These are phyloP conservation scores for Syzygium jambos DNA, from an alignment of 345 rosid species.

Conservation along the genomic window DNA sequence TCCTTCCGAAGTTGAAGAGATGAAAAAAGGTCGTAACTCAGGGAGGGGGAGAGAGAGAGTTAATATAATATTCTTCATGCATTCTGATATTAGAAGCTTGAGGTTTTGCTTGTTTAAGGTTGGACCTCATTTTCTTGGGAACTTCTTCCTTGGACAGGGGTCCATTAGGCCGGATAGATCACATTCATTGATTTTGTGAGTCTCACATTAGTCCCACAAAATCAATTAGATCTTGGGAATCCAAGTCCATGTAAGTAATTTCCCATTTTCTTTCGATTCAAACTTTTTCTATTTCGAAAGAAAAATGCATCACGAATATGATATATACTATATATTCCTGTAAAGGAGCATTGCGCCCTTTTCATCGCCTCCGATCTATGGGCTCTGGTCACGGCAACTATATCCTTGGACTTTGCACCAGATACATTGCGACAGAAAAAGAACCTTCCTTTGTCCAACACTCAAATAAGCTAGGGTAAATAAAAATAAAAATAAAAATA, in stretches of 20 bases:
- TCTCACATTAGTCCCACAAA: not conserved
- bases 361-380: not conserved
- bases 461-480: not conserved
- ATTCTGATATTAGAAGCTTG: not conserved
- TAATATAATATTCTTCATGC: not conserved
- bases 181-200: not conserved
- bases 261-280: not conserved
- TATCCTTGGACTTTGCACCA: not conserved
- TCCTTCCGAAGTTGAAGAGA: no score
- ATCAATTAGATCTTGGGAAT: not conserved
- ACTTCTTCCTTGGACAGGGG: not conserved
- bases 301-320: no score
- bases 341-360: not conserved
- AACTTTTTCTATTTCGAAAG: not conserved
- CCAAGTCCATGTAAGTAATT: not conserved
- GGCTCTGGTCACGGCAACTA: not conserved
- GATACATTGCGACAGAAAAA: not conserved
- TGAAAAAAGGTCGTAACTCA: no score
- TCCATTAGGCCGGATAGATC: rapidly evolving
- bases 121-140: not conserved
- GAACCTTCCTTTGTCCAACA: not conserved
- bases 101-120: not conserved
- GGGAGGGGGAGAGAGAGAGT: no score
- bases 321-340: not conserved
- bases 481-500: not conserved